phyloP scores from a whole-genome alignment of 768 basidiomycete genomes.

The Omphalotus guepiniiformis region DNA sequence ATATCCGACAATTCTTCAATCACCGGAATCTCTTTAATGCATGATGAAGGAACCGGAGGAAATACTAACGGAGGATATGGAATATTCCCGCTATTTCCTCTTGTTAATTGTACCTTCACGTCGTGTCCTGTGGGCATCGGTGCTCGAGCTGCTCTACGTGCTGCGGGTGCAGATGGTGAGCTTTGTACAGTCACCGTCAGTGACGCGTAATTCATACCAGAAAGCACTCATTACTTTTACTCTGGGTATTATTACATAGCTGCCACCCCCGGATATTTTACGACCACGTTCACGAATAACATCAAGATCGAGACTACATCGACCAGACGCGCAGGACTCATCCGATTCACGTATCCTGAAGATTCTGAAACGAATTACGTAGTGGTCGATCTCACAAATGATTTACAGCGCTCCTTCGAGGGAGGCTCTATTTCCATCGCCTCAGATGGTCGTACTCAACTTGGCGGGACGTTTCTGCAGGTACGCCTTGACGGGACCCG shows the following conservation, averaged over 20 bases:
- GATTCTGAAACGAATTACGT: slow-evolving; percentile 41
- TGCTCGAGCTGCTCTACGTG: slow-evolving; percentile 37
- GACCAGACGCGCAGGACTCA: slow-evolving; percentile 54
- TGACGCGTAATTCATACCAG: background rate
- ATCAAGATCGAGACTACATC: slow-evolving; percentile 56
- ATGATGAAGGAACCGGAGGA: slow-evolving; percentile 53
- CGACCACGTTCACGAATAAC: slow-evolving; percentile 40
- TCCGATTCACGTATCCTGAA: slow-evolving; percentile 54
- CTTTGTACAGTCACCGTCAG: too few species aligned
- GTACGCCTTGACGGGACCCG: slow-evolving; percentile 16
- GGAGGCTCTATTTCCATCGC: slow-evolving; percentile 36
- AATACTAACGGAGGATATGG: slow-evolving; percentile 47
- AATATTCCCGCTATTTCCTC: slow-evolving; percentile 47
- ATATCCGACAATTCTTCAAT: slow-evolving; percentile 40
- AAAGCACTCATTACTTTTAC: background rate
- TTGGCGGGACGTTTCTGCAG: slow-evolving; percentile 43
- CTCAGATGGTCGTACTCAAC: slow-evolving; percentile 30
- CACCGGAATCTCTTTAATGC: slow-evolving; percentile 43
- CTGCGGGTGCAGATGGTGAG: slow-evolving; percentile 39
- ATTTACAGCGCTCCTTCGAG: slow-evolving; percentile 43
- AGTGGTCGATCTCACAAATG: slow-evolving; percentile 42
- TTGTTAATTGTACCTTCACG: slow-evolving; percentile 35
- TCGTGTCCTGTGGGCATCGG: slow-evolving; percentile 38
- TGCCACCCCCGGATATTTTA: slow-evolving; percentile 46
- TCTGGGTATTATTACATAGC: slow-evolving; percentile 22